Evolutionary conservation across 2,329 filamentous ascomycete genomes (phyloP).

Genomic region (Nannizziopsis arthrosporioides): DNA sequence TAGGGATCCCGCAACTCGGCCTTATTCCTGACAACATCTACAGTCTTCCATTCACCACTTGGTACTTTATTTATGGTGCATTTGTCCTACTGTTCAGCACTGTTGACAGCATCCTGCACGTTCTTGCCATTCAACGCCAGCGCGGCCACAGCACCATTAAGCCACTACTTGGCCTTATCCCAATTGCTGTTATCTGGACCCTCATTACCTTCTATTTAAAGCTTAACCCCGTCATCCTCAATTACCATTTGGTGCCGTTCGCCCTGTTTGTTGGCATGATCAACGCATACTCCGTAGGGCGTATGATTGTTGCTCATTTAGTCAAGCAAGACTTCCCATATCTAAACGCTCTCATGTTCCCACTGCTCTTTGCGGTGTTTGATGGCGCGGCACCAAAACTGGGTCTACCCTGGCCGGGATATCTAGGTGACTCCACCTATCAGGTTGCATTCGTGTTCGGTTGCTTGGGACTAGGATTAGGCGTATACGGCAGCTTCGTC

Average conservation of each 20-base stretch:
- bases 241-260: conserved; percentile 78
- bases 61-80: conserved; percentile 80
- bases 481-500: conserved; percentile 95
- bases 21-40: conserved; percentile 62
- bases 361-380: conserved; percentile 63
- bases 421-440: conserved; percentile 64
- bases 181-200: conserved; percentile 67
- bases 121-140: conserved; percentile 65
- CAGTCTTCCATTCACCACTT: conserved; percentile 74
- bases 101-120: conserved; percentile 59
- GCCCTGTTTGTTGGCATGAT: conserved; percentile 75
- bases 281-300: conserved; percentile 89
- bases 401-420: conserved; percentile 64
- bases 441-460: conserved; percentile 85
- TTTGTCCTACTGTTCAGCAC: conserved; percentile 79
- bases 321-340: conserved; percentile 82
- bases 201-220: conserved; percentile 68
- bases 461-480: conserved; percentile 71
- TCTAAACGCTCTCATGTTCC: conserved; percentile 71
- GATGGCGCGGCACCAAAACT: conserved; percentile 67
- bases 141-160: conserved; percentile 41
- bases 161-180: conserved; percentile 67
- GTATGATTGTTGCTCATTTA: conserved; percentile 90
- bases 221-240: conserved; percentile 72
- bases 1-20: conserved; percentile 54